phyloP scores from a whole-genome alignment of 306 rosid genomes.

The Citrullus colocynthis region DNA sequence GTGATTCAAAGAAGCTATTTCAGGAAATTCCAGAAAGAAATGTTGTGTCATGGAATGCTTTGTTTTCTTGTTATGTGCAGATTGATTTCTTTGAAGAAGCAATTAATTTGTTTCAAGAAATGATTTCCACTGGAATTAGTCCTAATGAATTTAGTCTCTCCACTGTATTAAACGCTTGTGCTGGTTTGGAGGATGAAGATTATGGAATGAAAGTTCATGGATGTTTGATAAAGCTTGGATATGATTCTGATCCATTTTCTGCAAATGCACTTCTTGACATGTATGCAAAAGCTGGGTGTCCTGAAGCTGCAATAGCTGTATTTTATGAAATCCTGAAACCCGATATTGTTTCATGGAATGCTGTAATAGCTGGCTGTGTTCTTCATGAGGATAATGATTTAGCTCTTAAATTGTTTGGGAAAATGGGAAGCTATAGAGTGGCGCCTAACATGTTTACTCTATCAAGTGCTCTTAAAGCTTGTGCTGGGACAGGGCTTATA shows the following conservation, averaged over 20 bases:
- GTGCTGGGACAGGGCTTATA: slow-evolving; percentile 42
- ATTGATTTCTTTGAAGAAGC: slow-evolving; percentile 37
- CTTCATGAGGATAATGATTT: slow-evolving; percentile 37
- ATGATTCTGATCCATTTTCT: slow-evolving; percentile 51
- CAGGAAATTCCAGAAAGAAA: slow-evolving; percentile 29
- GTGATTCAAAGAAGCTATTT: slow-evolving; percentile 51
- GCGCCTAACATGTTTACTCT: slow-evolving; percentile 57
- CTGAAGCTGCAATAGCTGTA: slow-evolving; percentile 36
- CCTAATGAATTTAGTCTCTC: slow-evolving; percentile 82
- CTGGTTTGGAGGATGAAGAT: slow-evolving; percentile 34
- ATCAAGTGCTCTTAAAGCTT: slow-evolving; percentile 72
- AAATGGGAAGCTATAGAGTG: slow-evolving; percentile 36
- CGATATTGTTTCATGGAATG: slow-evolving; percentile 86
- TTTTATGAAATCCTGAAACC: slow-evolving; percentile 48
- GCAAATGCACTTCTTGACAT: slow-evolving; percentile 76
- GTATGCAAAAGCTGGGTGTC: slow-evolving; percentile 58
- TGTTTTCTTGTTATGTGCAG: slow-evolving; percentile 69
- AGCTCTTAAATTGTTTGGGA: slow-evolving; percentile 37
- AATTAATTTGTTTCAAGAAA: slow-evolving; percentile 45
- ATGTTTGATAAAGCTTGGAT: slow-evolving; percentile 50
- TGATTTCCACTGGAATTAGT: slow-evolving; percentile 45
- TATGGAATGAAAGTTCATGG: slow-evolving; percentile 51
- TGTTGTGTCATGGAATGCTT: slow-evolving; percentile 72
- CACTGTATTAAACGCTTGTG: slow-evolving; percentile 53
- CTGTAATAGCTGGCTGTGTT: slow-evolving; percentile 82